Evolutionary conservation across 2,329 filamentous ascomycete genomes (phyloP).

Genomic region (Coniochaeta pulveracea): DNA sequence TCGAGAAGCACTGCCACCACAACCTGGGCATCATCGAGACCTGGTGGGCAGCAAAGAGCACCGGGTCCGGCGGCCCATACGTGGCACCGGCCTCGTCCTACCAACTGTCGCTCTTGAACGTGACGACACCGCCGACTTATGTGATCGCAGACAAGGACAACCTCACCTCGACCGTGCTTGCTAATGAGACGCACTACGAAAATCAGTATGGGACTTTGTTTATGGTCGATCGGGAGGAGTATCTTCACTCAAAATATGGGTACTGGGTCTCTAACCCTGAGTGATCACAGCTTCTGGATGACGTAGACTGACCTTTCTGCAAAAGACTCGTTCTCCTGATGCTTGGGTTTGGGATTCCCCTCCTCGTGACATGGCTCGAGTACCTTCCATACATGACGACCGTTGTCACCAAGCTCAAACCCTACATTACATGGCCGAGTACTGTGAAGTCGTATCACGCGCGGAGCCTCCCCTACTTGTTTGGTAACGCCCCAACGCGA

Average conservation of each 20-base stretch:
- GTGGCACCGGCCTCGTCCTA: not conserved
- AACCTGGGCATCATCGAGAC: not conserved
- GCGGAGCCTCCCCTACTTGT: conserved; percentile 19
- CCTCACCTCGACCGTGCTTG: not conserved
- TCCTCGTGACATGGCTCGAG: not conserved
- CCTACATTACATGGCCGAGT: conserved; percentile 20
- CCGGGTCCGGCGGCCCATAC: not conserved
- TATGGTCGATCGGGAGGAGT: not conserved
- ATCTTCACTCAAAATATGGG: not conserved
- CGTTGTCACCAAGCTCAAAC: conserved; percentile 12
- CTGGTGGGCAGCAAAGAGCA: not conserved
- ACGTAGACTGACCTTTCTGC: no score
- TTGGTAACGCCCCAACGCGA: conserved; percentile 26
- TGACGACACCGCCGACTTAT: not conserved
- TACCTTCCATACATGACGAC: not conserved
- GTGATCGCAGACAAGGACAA: not conserved
- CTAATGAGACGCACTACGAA: not conserved
- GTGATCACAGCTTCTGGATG: no score
- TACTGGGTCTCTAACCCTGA: not conserved
- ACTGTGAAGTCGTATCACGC: conserved; percentile 18
- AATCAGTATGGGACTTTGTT: not conserved
- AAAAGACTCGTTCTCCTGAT: not conserved
- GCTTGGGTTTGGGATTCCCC: not conserved
- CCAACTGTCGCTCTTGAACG: not conserved
- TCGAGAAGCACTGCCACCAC: not conserved